These are phyloP conservation scores for Curvularia sp. DNA, from an alignment of 2,329 filamentous ascomycete genomes.

Conservation along the genomic window DNA sequence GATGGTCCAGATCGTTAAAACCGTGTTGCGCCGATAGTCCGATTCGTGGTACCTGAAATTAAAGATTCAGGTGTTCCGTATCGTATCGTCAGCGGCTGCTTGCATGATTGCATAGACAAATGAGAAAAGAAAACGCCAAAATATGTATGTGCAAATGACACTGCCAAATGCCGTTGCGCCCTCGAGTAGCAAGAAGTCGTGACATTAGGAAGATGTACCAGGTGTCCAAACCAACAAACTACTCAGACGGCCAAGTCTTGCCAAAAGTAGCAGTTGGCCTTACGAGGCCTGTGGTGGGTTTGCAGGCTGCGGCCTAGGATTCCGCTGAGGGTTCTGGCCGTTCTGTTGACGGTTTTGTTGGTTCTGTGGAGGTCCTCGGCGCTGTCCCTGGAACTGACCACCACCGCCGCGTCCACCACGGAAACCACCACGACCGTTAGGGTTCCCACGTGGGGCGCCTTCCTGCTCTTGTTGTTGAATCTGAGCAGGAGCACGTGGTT, in stretches of 20 bases:
- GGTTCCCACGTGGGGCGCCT: slow-evolving; percentile 29
- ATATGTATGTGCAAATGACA: slow-evolving; percentile 36
- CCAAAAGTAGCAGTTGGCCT: slow-evolving; percentile 4
- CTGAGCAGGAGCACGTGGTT: slow-evolving; percentile 45
- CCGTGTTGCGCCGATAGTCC: slow-evolving; percentile 44
- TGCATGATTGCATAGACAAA: slow-evolving; percentile 41
- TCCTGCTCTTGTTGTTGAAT: slow-evolving; percentile 42
- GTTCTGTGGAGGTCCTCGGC: slow-evolving; percentile 36
- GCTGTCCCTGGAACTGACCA: slow-evolving; percentile 44
- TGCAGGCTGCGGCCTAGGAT: slow-evolving; percentile 43
- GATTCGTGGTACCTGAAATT: slow-evolving; percentile 44
- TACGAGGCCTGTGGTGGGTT: slow-evolving; percentile 41
- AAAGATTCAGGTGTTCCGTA: slow-evolving; percentile 45
- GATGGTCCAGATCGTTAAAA: slow-evolving; percentile 44
- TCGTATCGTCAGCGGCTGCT: slow-evolving; percentile 45
- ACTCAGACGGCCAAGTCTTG: slow-evolving; percentile 36
- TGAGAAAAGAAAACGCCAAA: slow-evolving; percentile 38
- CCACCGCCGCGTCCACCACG: slow-evolving; percentile 49
- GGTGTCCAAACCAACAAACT: slow-evolving; percentile 37
- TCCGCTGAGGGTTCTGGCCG: slow-evolving; percentile 46
- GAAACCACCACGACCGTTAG: slow-evolving; percentile 39
- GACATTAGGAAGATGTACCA: slow-evolving; percentile 32
- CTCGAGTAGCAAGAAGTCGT: slow-evolving; percentile 43
- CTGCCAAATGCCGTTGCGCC: slow-evolving; percentile 33
- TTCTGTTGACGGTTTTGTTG: slow-evolving; percentile 48